Conservation (phyloP, 768 basidiomycete species). For the Lentinus tigrinus region DNA sequence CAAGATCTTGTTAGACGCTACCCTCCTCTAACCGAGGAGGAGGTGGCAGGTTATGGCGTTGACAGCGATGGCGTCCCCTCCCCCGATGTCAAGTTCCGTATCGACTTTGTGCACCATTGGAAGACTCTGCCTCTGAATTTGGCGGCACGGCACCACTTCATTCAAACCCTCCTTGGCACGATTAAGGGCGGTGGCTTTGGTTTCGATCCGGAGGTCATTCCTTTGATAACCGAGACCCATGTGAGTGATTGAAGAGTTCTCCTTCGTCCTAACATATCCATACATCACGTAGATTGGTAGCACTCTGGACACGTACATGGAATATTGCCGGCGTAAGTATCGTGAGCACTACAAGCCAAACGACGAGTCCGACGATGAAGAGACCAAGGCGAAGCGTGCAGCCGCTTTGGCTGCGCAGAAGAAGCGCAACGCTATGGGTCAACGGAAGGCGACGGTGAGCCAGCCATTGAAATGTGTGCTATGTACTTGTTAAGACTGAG, state of each 20-base stretch:
- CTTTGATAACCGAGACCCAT: not conserved
- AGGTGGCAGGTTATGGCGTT: not conserved
- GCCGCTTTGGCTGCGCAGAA: not conserved
- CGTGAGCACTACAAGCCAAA: not conserved
- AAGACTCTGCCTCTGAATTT: not conserved
- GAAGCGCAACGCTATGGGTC: no score
- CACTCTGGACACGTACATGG: constrained; percentile 2
- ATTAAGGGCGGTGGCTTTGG: not conserved
- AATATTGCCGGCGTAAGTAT: constrained; percentile 2
- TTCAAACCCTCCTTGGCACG: not conserved
- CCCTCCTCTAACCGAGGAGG: not conserved
- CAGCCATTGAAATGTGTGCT: no score
- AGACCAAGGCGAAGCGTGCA: not conserved
- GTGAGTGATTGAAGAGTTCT: no score
- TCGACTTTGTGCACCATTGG: not conserved
- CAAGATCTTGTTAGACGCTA: not conserved
- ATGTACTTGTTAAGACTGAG: no score
- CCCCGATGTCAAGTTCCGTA: not conserved
- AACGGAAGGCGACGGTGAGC: no score
- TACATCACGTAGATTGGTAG: not conserved
- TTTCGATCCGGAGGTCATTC: not conserved
- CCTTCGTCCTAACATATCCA: no score
- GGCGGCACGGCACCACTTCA: not conserved
- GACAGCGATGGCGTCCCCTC: not conserved
- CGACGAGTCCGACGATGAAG: not conserved